These are phyloP conservation scores for Monosporascus ibericus DNA, from an alignment of 2,329 filamentous ascomycete species.

Conservation along the genomic window DNA sequence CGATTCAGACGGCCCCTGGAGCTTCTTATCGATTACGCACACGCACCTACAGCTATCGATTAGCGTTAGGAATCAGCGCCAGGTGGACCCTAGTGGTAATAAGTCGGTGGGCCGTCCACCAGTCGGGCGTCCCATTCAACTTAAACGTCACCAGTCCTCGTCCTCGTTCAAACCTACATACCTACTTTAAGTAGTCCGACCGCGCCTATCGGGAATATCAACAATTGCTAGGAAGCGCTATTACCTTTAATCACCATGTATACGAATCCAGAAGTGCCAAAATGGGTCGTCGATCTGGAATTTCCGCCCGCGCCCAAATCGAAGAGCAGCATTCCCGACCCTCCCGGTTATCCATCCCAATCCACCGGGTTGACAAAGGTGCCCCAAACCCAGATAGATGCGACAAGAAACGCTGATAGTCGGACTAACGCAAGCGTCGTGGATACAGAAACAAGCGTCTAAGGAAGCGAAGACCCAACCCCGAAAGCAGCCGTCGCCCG, in stretches of 20 bases:
- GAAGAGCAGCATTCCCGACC: slow-evolving; percentile 72
- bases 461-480: slow-evolving; percentile 43
- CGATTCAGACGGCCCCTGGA: too few relatives aligned
- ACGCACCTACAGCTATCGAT: too few relatives aligned
- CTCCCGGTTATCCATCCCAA: slow-evolving; percentile 69
- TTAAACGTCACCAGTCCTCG: too few relatives aligned
- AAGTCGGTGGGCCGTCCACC: too few relatives aligned
- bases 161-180: too few relatives aligned
- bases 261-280: slow-evolving; percentile 45
- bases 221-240: background rate
- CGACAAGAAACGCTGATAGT: background rate
- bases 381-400: slow-evolving; percentile 8
- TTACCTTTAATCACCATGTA: slow-evolving; percentile 8
- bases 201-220: too few relatives aligned
- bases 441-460: slow-evolving; percentile 40
- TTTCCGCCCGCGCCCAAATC: slow-evolving; percentile 60
- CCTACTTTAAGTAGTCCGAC: too few relatives aligned
- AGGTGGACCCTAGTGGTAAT: too few relatives aligned
- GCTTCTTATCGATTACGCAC: too few relatives aligned
- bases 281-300: slow-evolving; percentile 80
- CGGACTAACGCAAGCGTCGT: slow-evolving; percentile 2
- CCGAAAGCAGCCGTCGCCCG: slow-evolving; percentile 64
- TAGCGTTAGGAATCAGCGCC: too few relatives aligned
- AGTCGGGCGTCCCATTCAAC: too few relatives aligned
- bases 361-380: slow-evolving; percentile 51